Percentiles rank a stretch among this genome's conserved stretches.
phyloP scores from a whole-genome alignment of 1,139 yeast species.

The Yamadazyma aaseri region DNA sequence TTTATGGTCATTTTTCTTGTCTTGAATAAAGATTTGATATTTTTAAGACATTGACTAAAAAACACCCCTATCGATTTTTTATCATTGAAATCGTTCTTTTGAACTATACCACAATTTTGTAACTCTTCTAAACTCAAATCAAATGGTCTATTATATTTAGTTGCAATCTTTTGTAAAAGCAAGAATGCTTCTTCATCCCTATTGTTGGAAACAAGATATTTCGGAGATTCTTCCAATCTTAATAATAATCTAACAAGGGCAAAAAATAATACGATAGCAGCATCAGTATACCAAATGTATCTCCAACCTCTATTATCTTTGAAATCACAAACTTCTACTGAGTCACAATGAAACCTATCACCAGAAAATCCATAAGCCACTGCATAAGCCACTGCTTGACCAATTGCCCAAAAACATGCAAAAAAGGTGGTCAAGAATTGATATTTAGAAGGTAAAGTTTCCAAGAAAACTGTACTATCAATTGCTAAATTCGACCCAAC shows the following conservation, averaged over 20 bases:
- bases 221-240: conserved; percentile 33
- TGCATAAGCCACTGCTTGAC: conserved; percentile 31
- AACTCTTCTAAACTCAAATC: conserved; percentile 29
- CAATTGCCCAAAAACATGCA: conserved; percentile 38
- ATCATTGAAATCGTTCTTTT: conserved; percentile 18
- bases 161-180: conserved; percentile 26
- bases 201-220: conserved; percentile 32
- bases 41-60: conserved; percentile 17
- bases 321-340: conserved; percentile 28
- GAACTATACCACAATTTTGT: conserved; percentile 24
- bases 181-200: conserved; percentile 34
- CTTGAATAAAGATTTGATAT: conserved; percentile 36
- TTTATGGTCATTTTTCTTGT: conserved; percentile 38
- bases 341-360: conserved; percentile 26
- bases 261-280: conserved; percentile 28
- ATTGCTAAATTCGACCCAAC: conserved; percentile 31
- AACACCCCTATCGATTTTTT: conserved; percentile 18
- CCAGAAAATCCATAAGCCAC: conserved; percentile 32
- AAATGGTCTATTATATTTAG: conserved; percentile 26
- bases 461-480: conserved; percentile 28
- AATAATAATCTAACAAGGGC: conserved; percentile 28
- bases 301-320: conserved; percentile 35
- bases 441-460: conserved; percentile 21
- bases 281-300: conserved; percentile 33
- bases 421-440: conserved; percentile 26